phyloP scores from a whole-genome alignment of 352 stramenopile genomes.

The Phytopythium montanum region DNA sequence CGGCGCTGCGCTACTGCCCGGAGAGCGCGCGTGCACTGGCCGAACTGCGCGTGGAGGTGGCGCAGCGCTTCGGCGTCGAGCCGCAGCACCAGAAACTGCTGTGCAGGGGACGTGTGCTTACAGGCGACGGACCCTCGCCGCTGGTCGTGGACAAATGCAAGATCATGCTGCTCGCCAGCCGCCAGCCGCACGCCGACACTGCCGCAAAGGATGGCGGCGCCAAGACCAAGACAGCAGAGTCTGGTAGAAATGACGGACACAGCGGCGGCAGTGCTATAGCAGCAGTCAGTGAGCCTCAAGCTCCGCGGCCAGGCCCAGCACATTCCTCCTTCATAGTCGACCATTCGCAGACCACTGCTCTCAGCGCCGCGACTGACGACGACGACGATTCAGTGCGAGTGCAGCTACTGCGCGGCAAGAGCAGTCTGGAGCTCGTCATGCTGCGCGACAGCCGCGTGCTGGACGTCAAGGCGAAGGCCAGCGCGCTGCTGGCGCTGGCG shows the following conservation, averaged over 20 bases:
- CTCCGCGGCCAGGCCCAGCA: background rate
- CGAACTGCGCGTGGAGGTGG: constrained; percentile 27
- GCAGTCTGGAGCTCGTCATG: constrained; percentile 53
- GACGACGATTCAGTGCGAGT: constrained; percentile 44
- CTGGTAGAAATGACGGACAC: background rate
- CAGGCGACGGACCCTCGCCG: constrained; percentile 9
- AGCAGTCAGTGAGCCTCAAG: background rate
- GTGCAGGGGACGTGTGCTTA: constrained; percentile 42
- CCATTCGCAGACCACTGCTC: background rate
- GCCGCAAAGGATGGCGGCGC: background rate
- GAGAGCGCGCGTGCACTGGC: constrained; percentile 22
- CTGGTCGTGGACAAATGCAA: constrained; percentile 30
- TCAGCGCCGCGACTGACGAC: constrained; percentile 6
- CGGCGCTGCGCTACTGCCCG: constrained; percentile 19
- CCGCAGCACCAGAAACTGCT: constrained; percentile 51
- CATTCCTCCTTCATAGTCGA: background rate
- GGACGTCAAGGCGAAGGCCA: constrained; percentile 44
- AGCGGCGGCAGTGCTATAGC: background rate
- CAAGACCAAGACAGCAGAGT: no score
- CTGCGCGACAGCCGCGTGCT: constrained; percentile 21
- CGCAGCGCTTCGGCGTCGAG: constrained; percentile 27
- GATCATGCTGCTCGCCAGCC: constrained; percentile 42
- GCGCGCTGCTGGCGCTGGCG: constrained; percentile 37
- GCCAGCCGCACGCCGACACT: constrained; percentile 18
- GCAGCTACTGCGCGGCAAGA: constrained; percentile 52